Evolutionary conservation across 345 rosid genomes (phyloP), one percentile per base, ranked within the genome.

Genomic region (Balakata baccata): DNA sequence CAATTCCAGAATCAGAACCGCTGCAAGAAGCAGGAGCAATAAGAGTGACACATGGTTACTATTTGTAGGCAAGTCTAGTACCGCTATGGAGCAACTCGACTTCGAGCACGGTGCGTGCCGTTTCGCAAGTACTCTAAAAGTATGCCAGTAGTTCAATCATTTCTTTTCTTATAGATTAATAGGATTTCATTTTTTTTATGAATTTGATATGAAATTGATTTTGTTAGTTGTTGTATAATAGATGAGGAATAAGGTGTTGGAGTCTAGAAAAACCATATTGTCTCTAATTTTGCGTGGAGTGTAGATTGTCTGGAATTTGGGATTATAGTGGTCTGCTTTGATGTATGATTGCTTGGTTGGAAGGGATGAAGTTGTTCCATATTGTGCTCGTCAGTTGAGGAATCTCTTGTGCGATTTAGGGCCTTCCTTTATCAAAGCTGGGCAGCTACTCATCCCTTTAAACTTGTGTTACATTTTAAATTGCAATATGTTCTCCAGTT

Each of bases 341-440:
- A 67, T 51, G 84, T 94, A 94, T 78, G 98, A 94, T 82, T 94
- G 68, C 77, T 77, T 90, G 56, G 91, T 92, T 59, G 98, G 98
- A 67, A 89, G 97, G 76, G 98, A 94, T 43, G 79, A 90, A 79
- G 96, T 94, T 14, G 98, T 94, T 72, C 91, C 97, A 0, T 86
- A 79, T 64, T 94, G 97, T 75, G 98, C 98, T 75, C 83, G 92
- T 39, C 98, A 94, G 86, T 95, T 94, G 66, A 87, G 98, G 77
- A 90, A 92, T 83, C 88, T 94, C 23, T 75, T 94, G 87, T 94
- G 98, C 68, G 85, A 94, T 85, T 84, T 94, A 75, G 98, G 98
- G 66, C 92, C 98, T 81, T 94, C 98, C 6, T 92, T 94, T 80
- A 92, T 94, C 80, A 94, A 94, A 86, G 98, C 95, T 17, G 98